These are phyloP conservation scores for Chlorencoelia australis DNA, from an alignment of 2,329 filamentous ascomycete species.

Conservation along the genomic window DNA sequence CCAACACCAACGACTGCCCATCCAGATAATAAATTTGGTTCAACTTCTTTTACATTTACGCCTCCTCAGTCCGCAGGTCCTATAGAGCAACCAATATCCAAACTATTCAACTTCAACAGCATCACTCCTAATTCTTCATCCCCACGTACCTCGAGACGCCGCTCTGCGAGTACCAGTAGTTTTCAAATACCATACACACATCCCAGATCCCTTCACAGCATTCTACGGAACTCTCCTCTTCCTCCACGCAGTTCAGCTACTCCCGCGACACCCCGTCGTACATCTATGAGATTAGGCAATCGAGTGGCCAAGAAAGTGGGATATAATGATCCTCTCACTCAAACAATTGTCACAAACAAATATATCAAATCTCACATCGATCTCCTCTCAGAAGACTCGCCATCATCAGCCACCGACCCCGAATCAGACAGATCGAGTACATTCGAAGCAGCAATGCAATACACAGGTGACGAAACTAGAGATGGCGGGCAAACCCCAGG, in stretches of 20 bases:
- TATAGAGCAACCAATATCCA: constrained; percentile 13
- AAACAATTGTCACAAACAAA: constrained; percentile 52
- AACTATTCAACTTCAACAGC: constrained; percentile 22
- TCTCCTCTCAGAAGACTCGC: constrained; percentile 44
- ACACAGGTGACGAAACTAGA: constrained; percentile 43
- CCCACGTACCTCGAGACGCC: constrained; percentile 31
- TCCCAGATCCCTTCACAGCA: constrained; percentile 49
- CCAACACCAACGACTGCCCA: constrained; percentile 16
- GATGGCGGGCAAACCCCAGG: constrained; percentile 54
- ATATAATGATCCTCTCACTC: constrained; percentile 52
- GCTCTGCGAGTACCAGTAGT: constrained; percentile 25
- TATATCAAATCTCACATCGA: constrained; percentile 56
- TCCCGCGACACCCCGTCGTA: constrained; percentile 42
- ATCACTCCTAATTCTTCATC: constrained; percentile 22
- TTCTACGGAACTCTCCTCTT: constrained; percentile 56
- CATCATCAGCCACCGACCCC: constrained; percentile 18
- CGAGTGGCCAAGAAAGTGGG: constrained; percentile 39
- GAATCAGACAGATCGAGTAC: constrained; percentile 30
- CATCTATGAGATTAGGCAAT: constrained; percentile 44
- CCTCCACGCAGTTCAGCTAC: constrained; percentile 41
- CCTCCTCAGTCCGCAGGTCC: constrained; percentile 26
- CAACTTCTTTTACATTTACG: constrained; percentile 23
- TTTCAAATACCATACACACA: constrained; percentile 53
- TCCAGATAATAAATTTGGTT: constrained; percentile 11
- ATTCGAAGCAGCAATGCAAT: constrained; percentile 41